phyloP scores from a whole-genome alignment of 306 rosid species.

The Quercus rubra region DNA sequence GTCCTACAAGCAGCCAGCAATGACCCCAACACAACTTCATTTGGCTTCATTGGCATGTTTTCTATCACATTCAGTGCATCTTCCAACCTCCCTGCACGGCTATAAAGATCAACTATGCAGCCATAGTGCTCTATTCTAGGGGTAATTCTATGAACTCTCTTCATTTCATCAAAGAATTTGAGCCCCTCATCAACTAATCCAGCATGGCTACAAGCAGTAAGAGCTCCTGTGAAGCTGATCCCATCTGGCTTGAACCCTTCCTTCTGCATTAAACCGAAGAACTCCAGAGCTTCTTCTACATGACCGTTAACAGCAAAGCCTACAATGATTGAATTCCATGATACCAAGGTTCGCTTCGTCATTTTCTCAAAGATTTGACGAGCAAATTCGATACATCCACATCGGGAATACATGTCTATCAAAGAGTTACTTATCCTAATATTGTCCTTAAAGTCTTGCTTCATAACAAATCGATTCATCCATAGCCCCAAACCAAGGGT shows the following conservation, averaged over 20 bases:
- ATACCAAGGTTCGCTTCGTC: conserved; percentile 51
- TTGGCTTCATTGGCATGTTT: conserved; percentile 83
- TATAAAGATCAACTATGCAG: conserved; percentile 79
- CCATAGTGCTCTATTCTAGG: conserved; percentile 86
- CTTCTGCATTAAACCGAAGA: conserved; percentile 60
- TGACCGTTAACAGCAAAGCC: conserved; percentile 79
- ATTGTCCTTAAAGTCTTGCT: conserved; percentile 40
- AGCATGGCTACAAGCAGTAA: conserved; percentile 81
- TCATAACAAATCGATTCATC: conserved; percentile 54
- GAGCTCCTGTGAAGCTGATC: conserved; percentile 84
- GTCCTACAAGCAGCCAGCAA: conserved; percentile 85
- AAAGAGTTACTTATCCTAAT: conserved; percentile 58
- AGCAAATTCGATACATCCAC: conserved; percentile 76
- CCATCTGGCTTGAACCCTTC: conserved; percentile 71
- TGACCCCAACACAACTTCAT: conserved; percentile 85
- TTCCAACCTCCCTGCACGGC: conserved; percentile 80
- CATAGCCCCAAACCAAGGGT: conserved; percentile 74
- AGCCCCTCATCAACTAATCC: conserved; percentile 69
- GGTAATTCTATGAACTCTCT: conserved; percentile 37
- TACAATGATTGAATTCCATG: conserved; percentile 86
- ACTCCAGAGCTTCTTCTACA: conserved; percentile 62
- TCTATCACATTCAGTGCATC: conserved; percentile 59
- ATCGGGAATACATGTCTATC: conserved; percentile 81
- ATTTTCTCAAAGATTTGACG: conserved; percentile 60
- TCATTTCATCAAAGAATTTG: conserved; percentile 58